Conservation (phyloP, 176 grass and related monocot species). For the Rhynchospora tenuis region DNA sequence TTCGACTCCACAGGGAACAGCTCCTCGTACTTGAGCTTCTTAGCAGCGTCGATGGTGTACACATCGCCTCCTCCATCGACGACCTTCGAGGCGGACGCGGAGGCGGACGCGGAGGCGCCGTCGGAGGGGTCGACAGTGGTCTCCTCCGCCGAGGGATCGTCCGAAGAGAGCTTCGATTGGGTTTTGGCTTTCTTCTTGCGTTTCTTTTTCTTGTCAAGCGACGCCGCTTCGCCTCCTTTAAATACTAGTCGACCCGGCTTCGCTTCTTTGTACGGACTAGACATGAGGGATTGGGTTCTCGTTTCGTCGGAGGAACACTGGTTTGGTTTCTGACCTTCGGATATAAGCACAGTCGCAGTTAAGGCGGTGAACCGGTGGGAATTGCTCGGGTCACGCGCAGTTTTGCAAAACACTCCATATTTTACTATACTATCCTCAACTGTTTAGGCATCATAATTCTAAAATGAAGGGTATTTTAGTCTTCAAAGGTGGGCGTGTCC, state of each 20-base stretch:
- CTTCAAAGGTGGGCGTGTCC: too few relatives aligned
- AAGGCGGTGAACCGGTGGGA: background rate
- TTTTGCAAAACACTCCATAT: too few relatives aligned
- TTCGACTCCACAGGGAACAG: constrained; percentile 85
- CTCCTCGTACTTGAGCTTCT: constrained; percentile 98
- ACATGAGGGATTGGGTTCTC: constrained; percentile 35
- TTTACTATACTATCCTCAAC: too few relatives aligned
- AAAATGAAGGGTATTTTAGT: too few relatives aligned
- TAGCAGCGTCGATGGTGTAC: constrained; percentile 97
- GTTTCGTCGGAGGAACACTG: background rate
- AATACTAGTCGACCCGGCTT: constrained; percentile 86
- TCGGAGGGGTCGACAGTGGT: constrained; percentile 9
- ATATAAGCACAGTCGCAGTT: background rate
- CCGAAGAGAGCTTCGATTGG: constrained; percentile 29
- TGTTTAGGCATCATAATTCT: too few relatives aligned
- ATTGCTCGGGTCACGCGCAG: too few relatives aligned
- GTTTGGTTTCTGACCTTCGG: background rate
- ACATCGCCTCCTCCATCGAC: constrained; percentile 35
- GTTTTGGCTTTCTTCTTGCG: constrained; percentile 59
- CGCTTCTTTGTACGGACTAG: constrained; percentile 74
- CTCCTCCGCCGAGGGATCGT: constrained; percentile 28
- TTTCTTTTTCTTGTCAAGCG: constrained; percentile 66
- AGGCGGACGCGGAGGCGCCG: background rate
- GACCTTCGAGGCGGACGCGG: background rate
- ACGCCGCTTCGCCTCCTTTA: constrained; percentile 92